phyloP scores from a whole-genome alignment of 2,329 filamentous ascomycete species.

The Phialocephala sp. region DNA sequence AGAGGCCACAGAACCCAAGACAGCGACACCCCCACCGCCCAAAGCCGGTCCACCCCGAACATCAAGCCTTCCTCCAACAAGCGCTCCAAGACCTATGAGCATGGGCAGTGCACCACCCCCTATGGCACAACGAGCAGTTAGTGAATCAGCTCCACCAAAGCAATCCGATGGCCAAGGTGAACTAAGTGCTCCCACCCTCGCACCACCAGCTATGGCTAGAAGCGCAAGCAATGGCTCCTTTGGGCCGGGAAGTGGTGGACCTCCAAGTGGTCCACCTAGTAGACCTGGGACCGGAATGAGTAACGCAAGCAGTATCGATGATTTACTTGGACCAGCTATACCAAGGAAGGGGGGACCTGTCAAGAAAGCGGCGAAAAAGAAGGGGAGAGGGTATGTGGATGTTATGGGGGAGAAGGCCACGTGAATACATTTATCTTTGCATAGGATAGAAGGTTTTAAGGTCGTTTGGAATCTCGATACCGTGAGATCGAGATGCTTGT shows the following conservation, averaged over 20 bases:
- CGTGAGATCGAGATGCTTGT: neutral
- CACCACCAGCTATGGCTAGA: conserved; percentile 36
- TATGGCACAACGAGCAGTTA: conserved; percentile 21
- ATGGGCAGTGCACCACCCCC: conserved; percentile 12
- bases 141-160: neutral
- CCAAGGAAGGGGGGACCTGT: conserved; percentile 64
- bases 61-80: conserved; percentile 30
- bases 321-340: conserved; percentile 78
- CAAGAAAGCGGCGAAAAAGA: conserved; percentile 75
- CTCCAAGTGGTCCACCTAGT: conserved; percentile 57
- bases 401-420: conserved; percentile 69
- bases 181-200: neutral
- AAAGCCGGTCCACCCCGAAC: conserved; percentile 54
- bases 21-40: conserved; percentile 81
- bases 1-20: conserved; percentile 62
- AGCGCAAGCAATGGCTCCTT: conserved; percentile 35
- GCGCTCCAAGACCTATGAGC: conserved; percentile 11
- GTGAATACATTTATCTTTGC: neutral
- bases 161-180: conserved; percentile 4
- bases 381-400: conserved; percentile 89
- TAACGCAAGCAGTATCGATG: conserved; percentile 93
- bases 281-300: conserved; percentile 83
- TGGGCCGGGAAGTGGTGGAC: conserved; percentile 16
- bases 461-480: neutral
- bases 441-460: neutral